These are phyloP conservation scores for Hsuehochloa calcarea DNA, from an alignment of 176 grass and related monocot genomes.

Conservation along the genomic window DNA sequence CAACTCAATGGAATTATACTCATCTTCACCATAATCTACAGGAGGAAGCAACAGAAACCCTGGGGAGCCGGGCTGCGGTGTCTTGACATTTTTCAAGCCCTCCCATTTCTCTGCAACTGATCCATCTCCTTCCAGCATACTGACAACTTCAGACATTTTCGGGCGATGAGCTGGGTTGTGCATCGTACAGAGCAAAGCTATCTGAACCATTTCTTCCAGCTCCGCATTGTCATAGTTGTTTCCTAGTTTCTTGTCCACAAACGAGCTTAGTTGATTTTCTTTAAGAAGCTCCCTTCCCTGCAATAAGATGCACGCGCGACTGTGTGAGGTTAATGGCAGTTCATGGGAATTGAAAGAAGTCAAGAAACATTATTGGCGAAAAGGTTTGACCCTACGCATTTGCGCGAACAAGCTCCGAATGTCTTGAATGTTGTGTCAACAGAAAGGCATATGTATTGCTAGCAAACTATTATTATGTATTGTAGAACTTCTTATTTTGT, in stretches of 20 bases:
- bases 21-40: constrained; percentile 18
- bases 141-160: constrained; percentile 64
- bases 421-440: neutral
- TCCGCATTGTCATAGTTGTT: constrained; percentile 45
- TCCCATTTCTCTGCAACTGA: constrained; percentile 68
- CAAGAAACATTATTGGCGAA: neutral
- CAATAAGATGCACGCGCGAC: neutral
- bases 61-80: neutral
- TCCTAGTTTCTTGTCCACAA: constrained; percentile 60
- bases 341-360: constrained; percentile 6
- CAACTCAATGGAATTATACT: constrained; percentile 42
- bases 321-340: neutral
- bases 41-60: constrained; percentile 9
- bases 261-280: constrained; percentile 38
- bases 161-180: constrained; percentile 53
- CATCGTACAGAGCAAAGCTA: constrained; percentile 82
- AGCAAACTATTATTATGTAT: neutral
- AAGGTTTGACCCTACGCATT: neutral
- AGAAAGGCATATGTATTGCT: neutral
- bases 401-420: neutral
- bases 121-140: constrained; percentile 69
- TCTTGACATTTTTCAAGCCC: constrained; percentile 41
- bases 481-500: neutral
- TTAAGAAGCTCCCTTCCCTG: constrained; percentile 77
- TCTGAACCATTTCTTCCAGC: constrained; percentile 65